Conservation (phyloP, 805 yeast genomes). For the Yarrowia sp. region DNA sequence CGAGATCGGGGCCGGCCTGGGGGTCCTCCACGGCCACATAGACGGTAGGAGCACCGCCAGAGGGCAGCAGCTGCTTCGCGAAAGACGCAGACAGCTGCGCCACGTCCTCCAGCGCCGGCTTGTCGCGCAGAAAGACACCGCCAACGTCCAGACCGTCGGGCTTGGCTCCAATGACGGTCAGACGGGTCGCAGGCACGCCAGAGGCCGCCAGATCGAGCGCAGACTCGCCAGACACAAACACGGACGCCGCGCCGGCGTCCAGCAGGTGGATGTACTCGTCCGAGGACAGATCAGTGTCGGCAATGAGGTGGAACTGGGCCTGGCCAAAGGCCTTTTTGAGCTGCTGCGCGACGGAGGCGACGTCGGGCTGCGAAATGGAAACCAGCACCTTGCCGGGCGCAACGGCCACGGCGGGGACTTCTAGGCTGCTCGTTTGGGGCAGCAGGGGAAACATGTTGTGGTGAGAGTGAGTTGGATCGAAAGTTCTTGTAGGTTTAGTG, state of each 20-base stretch:
- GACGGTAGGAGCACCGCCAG: constrained; percentile 29
- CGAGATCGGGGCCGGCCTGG: background rate
- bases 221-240: constrained; percentile 43
- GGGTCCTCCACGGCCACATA: constrained; percentile 31
- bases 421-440: constrained; percentile 9
- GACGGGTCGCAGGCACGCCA: constrained; percentile 54
- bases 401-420: background rate
- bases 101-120: constrained; percentile 15
- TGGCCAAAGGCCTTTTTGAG: constrained; percentile 26
- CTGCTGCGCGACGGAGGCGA: background rate
- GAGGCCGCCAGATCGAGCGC: constrained; percentile 42
- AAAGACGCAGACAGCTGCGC: background rate
- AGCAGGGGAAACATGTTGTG: constrained; percentile 18
- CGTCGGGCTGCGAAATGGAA: constrained; percentile 1
- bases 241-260: constrained; percentile 56
- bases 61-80: constrained; percentile 1
- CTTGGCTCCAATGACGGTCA: constrained; percentile 39
- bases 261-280: constrained; percentile 53
- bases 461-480: background rate
- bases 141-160: constrained; percentile 28
- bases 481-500: too few relatives aligned
- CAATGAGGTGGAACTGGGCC: constrained; percentile 22
- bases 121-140: constrained; percentile 28
- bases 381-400: constrained; percentile 18
- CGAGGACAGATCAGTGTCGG: constrained; percentile 31